phyloP scores from a whole-genome alignment of 2,329 filamentous ascomycete species.

The Coniochaeta pulveracea region DNA sequence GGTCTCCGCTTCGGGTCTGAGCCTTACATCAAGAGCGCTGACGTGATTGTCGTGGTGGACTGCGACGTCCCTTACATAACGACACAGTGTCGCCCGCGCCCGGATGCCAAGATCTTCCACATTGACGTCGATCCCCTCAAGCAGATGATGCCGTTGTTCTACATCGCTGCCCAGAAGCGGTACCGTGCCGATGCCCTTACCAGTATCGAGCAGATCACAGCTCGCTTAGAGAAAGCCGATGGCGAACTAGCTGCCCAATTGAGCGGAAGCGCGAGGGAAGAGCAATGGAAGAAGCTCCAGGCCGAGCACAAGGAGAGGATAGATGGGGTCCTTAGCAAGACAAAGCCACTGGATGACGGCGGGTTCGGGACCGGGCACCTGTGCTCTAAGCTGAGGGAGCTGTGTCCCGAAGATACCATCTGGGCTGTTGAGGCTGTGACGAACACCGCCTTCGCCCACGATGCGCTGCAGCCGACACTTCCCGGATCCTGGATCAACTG shows the following conservation, averaged over 20 bases:
- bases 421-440: conserved; percentile 69
- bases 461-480: conserved; percentile 52
- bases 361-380: conserved; percentile 43
- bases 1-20: conserved; percentile 67
- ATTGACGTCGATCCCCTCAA: conserved; percentile 57
- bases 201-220: conserved; percentile 58
- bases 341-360: conserved; percentile 48
- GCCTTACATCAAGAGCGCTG: conserved; percentile 61
- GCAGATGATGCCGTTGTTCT: conserved; percentile 64
- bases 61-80: conserved; percentile 92
- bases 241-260: conserved; percentile 29
- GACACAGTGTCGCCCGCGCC: conserved; percentile 51
- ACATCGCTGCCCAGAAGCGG: conserved; percentile 52
- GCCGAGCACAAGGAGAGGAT: conserved; percentile 47
- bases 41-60: conserved; percentile 76
- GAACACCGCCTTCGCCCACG: conserved; percentile 51
- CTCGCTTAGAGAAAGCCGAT: conserved; percentile 38
- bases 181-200: conserved; percentile 56
- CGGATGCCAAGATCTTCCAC: conserved; percentile 46
- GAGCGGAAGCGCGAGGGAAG: conserved; percentile 19
- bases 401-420: conserved; percentile 43
- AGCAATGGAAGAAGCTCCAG: conserved; percentile 43
- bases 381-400: conserved; percentile 20
- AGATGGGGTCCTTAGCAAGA: conserved; percentile 43
- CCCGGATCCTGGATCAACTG: conserved; percentile 41